Base-by-base conservation (phyloP, 1,284 basidiomycete species). In the Rhodotorula sp. region DNA sequence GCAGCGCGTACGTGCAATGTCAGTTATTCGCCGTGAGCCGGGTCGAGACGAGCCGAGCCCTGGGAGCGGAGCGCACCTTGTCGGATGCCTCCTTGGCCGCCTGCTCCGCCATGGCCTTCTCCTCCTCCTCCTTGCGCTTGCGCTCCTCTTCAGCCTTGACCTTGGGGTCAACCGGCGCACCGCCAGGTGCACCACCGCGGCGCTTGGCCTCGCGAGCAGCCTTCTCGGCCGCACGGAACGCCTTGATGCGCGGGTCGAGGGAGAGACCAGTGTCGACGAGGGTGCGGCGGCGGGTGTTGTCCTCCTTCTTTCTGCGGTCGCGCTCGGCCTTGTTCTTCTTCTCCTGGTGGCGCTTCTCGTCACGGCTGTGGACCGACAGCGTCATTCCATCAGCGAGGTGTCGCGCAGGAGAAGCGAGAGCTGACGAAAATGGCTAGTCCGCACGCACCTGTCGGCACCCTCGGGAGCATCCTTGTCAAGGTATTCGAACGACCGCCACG, bases 291-390 rank as follows among this genome's bases (percentile, higher is more conserved):
- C 94, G 90, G 4, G 92, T 90, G 67, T 88, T 98, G 83, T 99
- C 96, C 79, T 97, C 96, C 86, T 97, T 98, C 86, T 99, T 99
- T 81, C 93, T 86, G 67, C 92, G 87, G 4, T 92, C 90, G 56
- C 96, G 92, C 82, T 99, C 96, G 30, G 91, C 84, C 82, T 96
- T 95, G 88, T 99, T 99, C 87, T 99, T 99, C 86, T 98, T 98
- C 83, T 99, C 96, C 11, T 92, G 93, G 83, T 94, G 97, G 54
- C 96, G 91, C 84, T 99, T 98, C 81, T 99, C 94, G 80, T 98
- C 95, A 75, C 96, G 95, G 80, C 91, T 92, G 73, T 13, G 20
- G 7, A 61, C 29, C 47, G 36, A n/a, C 59, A 11, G 6, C 4
- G 10, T 49, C 13, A 44, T 20, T 39, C 48, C 24, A 29, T 20